Conservation (phyloP, 768 basidiomycete genomes). For the Pisolithus orientalis region DNA sequence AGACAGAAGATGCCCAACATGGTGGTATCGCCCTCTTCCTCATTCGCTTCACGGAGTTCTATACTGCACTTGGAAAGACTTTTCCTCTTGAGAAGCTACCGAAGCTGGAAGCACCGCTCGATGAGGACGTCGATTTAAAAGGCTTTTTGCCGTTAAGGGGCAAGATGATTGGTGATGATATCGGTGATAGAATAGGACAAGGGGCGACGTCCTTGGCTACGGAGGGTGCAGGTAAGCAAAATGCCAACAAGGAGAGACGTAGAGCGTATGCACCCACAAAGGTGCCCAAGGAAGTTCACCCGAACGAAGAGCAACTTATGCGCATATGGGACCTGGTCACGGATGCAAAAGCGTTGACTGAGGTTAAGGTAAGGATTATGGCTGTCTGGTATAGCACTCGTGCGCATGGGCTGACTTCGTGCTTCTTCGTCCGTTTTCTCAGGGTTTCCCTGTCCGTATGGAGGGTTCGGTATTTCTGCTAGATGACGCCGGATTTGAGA, state of each 20-base stretch:
- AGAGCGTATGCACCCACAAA: slow-evolving; percentile 13
- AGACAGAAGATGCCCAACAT: slow-evolving; percentile 19
- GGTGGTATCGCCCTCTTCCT: slow-evolving; percentile 53
- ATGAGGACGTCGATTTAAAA: slow-evolving; percentile 85
- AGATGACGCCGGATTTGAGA: slow-evolving; percentile 2
- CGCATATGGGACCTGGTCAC: slow-evolving; percentile 78
- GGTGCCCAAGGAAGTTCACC: slow-evolving; percentile 53
- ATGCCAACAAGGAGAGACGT: slow-evolving; percentile 6
- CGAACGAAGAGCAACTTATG: slow-evolving; percentile 95
- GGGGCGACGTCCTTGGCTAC: slow-evolving; percentile 12
- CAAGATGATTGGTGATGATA: slow-evolving; percentile 38
- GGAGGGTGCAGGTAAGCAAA: slow-evolving; percentile 19
- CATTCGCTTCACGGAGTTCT: slow-evolving; percentile 62
- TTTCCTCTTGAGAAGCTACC: slow-evolving; percentile 70
- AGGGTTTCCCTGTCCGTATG: slow-evolving; percentile 22
- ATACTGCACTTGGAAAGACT: slow-evolving; percentile 47
- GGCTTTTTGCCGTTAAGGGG: slow-evolving; percentile 82
- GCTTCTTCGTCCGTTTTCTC: slow-evolving; percentile 1
- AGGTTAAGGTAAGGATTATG: slow-evolving; percentile 46
- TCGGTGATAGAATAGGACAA: slow-evolving; percentile 1
- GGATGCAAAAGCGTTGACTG: slow-evolving; percentile 59
- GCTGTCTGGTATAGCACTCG: too few species aligned
- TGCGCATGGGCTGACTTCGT: not conserved
- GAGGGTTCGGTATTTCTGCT: slow-evolving; percentile 18
- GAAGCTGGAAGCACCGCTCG: slow-evolving; percentile 52